Conservation (phyloP, 106 monocot genomes). For the Dactylorhiza incarnata region DNA sequence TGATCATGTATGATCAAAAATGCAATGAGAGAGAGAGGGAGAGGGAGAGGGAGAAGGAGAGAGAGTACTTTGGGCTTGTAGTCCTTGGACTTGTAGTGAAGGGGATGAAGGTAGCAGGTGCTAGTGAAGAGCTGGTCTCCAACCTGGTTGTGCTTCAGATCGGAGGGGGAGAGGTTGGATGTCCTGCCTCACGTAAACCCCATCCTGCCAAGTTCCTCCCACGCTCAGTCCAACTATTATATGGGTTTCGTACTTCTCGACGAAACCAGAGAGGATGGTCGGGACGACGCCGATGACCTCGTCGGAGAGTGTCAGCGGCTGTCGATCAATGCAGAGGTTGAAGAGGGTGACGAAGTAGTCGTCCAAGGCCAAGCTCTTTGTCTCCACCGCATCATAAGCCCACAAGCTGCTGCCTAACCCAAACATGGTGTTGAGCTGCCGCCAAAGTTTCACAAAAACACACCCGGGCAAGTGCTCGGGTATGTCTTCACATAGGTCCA, state of each 20-base stretch:
- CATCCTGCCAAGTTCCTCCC: slow-evolving; percentile 91
- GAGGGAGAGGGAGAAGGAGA: neutral
- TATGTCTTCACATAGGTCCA: no score
- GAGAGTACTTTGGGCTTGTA: slow-evolving; percentile 41
- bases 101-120: slow-evolving; percentile 52
- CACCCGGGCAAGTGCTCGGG: no score
- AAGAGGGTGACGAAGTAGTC: slow-evolving; percentile 90
- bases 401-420: slow-evolving; percentile 47
- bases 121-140: slow-evolving; percentile 85
- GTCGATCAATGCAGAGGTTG: slow-evolving; percentile 57
- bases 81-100: slow-evolving; percentile 34
- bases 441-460: slow-evolving; percentile 80
- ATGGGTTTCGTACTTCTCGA: slow-evolving; percentile 78
- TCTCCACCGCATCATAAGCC: slow-evolving; percentile 43
- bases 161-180: slow-evolving; percentile 41
- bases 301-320: slow-evolving; percentile 37
- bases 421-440: slow-evolving; percentile 58
- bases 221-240: slow-evolving; percentile 70
- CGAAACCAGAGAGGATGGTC: slow-evolving; percentile 45
- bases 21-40: no score
- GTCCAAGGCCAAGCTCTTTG: slow-evolving; percentile 68
- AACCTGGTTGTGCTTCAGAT: slow-evolving; percentile 60
- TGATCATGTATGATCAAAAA: no score
- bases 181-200: slow-evolving; percentile 80
- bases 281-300: slow-evolving; percentile 52